A percentile compares a stretch with the other conserved stretches of the same genome.
phyloP scores from a whole-genome alignment of 164 flowering plant genomes.

The Magnolia changhungtana region DNA sequence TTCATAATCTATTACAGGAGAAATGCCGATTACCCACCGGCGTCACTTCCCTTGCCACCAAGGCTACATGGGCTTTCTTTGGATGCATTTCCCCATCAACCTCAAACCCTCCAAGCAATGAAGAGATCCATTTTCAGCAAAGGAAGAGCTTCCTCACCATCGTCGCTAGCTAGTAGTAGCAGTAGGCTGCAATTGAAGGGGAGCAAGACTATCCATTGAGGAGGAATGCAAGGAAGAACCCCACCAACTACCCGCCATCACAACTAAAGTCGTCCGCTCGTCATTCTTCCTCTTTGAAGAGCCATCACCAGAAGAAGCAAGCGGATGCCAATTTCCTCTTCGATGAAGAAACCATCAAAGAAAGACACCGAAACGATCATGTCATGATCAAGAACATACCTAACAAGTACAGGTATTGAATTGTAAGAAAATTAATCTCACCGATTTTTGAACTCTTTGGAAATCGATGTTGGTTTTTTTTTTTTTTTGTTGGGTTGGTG shows the following conservation, averaged over 20 bases:
- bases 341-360: conserved; percentile 22
- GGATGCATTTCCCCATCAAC: neutral
- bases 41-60: conserved; percentile 9
- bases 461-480: no score
- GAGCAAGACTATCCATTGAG: neutral
- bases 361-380: conserved; percentile 78
- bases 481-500: neutral
- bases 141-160: neutral
- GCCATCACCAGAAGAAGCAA: conserved; percentile 30
- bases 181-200: neutral
- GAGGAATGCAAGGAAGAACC: no score
- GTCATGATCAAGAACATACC: conserved; percentile 99
- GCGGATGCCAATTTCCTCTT: conserved; percentile 40
- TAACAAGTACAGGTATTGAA: conserved; percentile 82
- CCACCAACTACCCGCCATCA: neutral
- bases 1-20: neutral
- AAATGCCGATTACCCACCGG: conserved; percentile 1
- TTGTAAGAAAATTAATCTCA: no score
- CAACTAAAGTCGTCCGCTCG: conserved; percentile 7
- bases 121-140: conserved; percentile 11
- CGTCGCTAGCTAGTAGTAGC: neutral
- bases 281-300: conserved; percentile 20
- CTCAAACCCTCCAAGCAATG: neutral
- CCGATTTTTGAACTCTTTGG: neutral
- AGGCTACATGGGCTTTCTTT: conserved; percentile 5